Conservation (phyloP, 768 basidiomycete genomes). For the Psilocybe azurescens region DNA sequence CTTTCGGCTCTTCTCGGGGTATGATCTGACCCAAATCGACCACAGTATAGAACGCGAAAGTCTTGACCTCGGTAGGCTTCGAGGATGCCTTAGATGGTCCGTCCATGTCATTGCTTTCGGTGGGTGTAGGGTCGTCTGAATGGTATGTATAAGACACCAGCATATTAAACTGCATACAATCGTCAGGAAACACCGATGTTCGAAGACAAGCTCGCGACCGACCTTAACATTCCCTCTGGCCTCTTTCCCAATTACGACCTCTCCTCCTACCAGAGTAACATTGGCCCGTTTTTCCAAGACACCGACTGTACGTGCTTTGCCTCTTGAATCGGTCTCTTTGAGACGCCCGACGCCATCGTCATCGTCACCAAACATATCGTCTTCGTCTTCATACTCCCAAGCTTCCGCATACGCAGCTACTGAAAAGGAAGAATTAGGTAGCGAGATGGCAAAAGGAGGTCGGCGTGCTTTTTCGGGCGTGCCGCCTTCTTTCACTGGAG, state of each 20-base stretch:
- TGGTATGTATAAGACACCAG: constrained; percentile 93
- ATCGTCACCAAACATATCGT: constrained; percentile 77
- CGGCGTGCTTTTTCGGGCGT: constrained; percentile 62
- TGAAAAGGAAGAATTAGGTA: constrained; percentile 80
- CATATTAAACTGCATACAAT: constrained; percentile 79
- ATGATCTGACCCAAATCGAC: constrained; percentile 80
- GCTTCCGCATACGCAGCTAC: constrained; percentile 94
- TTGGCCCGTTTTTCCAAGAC: constrained; percentile 92
- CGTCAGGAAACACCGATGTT: not conserved
- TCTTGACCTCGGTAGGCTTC: constrained; percentile 74
- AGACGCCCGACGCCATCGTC: constrained; percentile 57
- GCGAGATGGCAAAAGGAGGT: constrained; percentile 78
- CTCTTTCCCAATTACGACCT: constrained; percentile 84
- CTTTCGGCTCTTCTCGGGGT: constrained; percentile 56
- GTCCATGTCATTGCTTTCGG: constrained; percentile 59
- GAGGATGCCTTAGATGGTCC: constrained; percentile 41
- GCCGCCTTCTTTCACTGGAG: constrained; percentile 40
- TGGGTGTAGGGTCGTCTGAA: constrained; percentile 81
- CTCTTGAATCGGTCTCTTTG: constrained; percentile 51
- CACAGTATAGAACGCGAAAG: constrained; percentile 88
- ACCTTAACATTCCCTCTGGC: constrained; percentile 83
- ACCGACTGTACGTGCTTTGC: constrained; percentile 65
- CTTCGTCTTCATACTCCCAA: constrained; percentile 98
- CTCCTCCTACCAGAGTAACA: constrained; percentile 86
- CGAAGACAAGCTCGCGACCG: not conserved